A percentile compares a stretch with the other conserved stretches of the same genome.
Evolutionary conservation across 768 basidiomycete species (phyloP).

Genomic region (Scleroderma citrinum): DNA sequence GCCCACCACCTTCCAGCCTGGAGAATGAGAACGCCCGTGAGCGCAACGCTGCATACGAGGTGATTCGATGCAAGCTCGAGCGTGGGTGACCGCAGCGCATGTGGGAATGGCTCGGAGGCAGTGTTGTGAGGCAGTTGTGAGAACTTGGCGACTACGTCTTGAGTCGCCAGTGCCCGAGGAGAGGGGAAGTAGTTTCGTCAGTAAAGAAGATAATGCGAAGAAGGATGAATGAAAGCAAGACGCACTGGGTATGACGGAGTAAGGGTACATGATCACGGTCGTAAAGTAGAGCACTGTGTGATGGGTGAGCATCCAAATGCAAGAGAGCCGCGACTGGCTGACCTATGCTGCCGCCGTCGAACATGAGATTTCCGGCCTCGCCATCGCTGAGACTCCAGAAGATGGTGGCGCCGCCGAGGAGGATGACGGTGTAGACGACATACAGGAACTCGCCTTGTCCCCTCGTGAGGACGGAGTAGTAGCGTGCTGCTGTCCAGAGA

Average conservation of each 20-base stretch:
- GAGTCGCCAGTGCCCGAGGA: background rate
- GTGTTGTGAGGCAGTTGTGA: slow-evolving; percentile 47
- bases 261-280: slow-evolving; percentile 65
- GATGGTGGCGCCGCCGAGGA: slow-evolving; percentile 59
- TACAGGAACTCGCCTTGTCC: slow-evolving; percentile 53
- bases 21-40: slow-evolving; percentile 79
- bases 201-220: background rate
- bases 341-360: slow-evolving; percentile 88
- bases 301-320: slow-evolving; percentile 3
- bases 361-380: slow-evolving; percentile 82
- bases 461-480: slow-evolving; percentile 74
- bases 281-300: slow-evolving; percentile 66
- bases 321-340: too few species aligned
- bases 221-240: slow-evolving; percentile 4
- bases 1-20: slow-evolving; percentile 86
- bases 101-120: slow-evolving; percentile 55
- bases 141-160: slow-evolving; percentile 60
- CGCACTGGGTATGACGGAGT: slow-evolving; percentile 78
- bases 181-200: slow-evolving; percentile 6
- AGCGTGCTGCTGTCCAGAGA: slow-evolving; percentile 76
- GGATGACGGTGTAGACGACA: slow-evolving; percentile 48
- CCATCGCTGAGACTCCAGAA: slow-evolving; percentile 76
- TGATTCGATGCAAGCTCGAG: slow-evolving; percentile 80
- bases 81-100: slow-evolving; percentile 52
- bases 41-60: slow-evolving; percentile 80